phyloP scores from a whole-genome alignment of 1,139 yeast genomes.

The Blastobotrys aristatus region DNA sequence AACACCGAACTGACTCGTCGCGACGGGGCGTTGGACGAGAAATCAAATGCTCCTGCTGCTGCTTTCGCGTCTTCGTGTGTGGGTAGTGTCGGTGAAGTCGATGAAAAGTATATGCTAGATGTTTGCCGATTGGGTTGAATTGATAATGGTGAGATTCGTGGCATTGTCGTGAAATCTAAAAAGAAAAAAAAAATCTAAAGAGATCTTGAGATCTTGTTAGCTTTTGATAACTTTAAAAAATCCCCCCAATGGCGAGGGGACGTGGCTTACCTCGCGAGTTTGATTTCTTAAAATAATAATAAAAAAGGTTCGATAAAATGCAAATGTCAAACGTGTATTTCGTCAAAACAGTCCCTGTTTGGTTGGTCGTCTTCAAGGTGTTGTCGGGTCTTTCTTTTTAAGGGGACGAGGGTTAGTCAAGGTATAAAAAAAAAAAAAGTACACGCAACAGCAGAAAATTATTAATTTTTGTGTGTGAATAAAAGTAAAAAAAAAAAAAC shows the following conservation, averaged over 20 bases:
- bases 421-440: too few relatives aligned
- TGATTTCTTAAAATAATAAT: too few relatives aligned
- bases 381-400: too few relatives aligned
- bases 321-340: not conserved
- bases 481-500: too few relatives aligned
- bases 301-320: not conserved
- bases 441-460: too few relatives aligned
- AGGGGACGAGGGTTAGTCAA: too few relatives aligned
- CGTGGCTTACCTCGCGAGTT: too few relatives aligned
- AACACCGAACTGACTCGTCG: constrained; percentile 11
- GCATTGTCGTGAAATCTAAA: not conserved
- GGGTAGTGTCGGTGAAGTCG: not conserved
- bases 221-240: too few relatives aligned
- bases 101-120: not conserved
- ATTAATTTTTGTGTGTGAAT: too few relatives aligned
- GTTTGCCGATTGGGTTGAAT: not conserved
- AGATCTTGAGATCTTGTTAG: not conserved
- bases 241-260: too few relatives aligned
- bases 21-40: constrained; percentile 12
- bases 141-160: not conserved
- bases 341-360: not conserved
- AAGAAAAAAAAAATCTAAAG: not conserved
- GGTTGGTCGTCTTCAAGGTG: too few relatives aligned
- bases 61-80: not conserved
- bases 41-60: constrained; percentile 11